phyloP scores from a whole-genome alignment of 169 alveolate genomes.

The Plasmodium chabaudi region DNA sequence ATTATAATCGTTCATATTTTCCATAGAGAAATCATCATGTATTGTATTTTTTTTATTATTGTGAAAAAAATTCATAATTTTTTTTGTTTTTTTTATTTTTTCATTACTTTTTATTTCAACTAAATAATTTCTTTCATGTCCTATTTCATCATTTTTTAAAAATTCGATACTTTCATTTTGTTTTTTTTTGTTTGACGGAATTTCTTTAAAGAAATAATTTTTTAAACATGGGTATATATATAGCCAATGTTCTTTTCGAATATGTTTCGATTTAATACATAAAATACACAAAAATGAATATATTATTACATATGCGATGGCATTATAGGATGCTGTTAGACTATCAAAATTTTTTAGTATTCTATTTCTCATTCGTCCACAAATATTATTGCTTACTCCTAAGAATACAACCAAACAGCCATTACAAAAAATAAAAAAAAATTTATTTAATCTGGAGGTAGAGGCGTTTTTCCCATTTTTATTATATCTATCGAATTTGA shows the following conservation, averaged over 20 bases:
- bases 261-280: slow-evolving; percentile 14
- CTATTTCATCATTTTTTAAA: slow-evolving; percentile 1
- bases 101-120: slow-evolving; percentile 3
- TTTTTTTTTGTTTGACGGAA: not conserved
- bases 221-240: slow-evolving; percentile 62
- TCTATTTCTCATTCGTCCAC: slow-evolving; percentile 68
- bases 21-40: no score
- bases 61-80: slow-evolving; percentile 6
- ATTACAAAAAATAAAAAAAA: slow-evolving; percentile 54
- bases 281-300: slow-evolving; percentile 41
- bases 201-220: slow-evolving; percentile 3
- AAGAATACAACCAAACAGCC: slow-evolving; percentile 71
- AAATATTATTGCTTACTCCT: slow-evolving; percentile 64
- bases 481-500: not conserved
- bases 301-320: slow-evolving; percentile 50
- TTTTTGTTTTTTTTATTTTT: slow-evolving; percentile 1
- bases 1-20: no score
- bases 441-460: slow-evolving; percentile 19
- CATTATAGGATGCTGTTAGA: slow-evolving; percentile 70
- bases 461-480: not conserved
- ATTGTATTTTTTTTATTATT: no score
- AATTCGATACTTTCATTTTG: not conserved
- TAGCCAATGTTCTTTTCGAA: slow-evolving; percentile 41
- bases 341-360: slow-evolving; percentile 63
- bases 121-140: not conserved